Conservation (phyloP, 2,329 filamentous ascomycete species). For the Colletotrichum sp. region DNA sequence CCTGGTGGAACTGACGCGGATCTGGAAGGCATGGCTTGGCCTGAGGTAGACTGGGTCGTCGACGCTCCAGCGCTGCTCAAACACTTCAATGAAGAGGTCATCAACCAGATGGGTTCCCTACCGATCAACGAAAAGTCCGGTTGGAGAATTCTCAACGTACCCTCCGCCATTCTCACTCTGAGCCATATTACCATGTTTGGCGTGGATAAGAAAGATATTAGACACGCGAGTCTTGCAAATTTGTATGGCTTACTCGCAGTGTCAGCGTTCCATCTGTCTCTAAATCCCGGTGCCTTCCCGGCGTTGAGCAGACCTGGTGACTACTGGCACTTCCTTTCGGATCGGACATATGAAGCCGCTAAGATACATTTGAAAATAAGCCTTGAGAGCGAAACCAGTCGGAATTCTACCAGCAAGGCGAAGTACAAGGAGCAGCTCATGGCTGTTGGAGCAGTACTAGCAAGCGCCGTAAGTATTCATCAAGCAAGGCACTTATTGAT, state of each 20-base stretch:
- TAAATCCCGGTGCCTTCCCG: neutral
- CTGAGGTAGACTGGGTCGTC: neutral
- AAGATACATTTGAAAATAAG: neutral
- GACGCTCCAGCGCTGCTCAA: neutral
- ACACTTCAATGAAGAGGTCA: neutral
- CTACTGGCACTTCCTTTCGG: neutral
- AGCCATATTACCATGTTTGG: neutral
- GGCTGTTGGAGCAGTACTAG: neutral
- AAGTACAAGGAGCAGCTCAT: conserved; percentile 8
- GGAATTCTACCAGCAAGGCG: neutral
- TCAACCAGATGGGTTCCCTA: neutral
- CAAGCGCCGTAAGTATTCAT: neutral
- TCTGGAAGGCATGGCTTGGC: neutral
- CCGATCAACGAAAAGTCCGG: neutral
- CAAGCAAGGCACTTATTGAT: neutral
- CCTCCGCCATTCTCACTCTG: neutral
- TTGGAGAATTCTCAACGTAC: neutral
- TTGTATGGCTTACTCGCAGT: neutral
- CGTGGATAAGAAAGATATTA: neutral
- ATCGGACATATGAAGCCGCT: neutral
- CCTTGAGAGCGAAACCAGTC: neutral
- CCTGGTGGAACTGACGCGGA: neutral
- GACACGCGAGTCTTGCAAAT: neutral
- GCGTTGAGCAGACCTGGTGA: neutral
- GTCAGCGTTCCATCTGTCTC: neutral